Conservation (phyloP, 495 filamentous ascomycete genomes). For the Podospora sp. region DNA sequence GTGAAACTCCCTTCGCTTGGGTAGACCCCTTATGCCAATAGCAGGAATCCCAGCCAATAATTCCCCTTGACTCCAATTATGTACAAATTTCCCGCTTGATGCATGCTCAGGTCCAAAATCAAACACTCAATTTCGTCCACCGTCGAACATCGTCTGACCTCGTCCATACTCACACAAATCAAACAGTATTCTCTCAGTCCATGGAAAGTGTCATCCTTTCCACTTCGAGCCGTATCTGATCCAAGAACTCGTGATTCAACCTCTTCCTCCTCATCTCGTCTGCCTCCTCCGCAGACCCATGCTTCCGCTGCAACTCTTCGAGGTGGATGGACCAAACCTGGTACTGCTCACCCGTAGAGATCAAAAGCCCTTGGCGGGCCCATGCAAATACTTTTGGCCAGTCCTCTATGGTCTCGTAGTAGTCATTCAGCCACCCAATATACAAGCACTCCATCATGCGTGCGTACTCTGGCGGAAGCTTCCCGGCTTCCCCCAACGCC, state of each 20-base stretch:
- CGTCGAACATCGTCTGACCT: no score
- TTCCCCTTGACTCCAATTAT: no score
- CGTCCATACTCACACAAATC: no score
- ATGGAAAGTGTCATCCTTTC: conserved; percentile 23
- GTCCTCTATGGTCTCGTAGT: conserved; percentile 29
- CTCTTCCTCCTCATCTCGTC: conserved; percentile 27
- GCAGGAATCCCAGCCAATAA: no score
- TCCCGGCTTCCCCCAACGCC: neutral
- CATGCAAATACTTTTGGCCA: conserved; percentile 31
- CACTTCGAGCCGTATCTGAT: conserved; percentile 28
- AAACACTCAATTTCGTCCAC: no score
- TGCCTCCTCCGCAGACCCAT: conserved; percentile 28
- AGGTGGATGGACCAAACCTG: conserved; percentile 35
- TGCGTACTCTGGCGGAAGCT: conserved; percentile 16
- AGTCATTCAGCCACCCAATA: conserved; percentile 35
- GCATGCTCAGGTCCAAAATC: no score
- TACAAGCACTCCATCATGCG: conserved; percentile 31
- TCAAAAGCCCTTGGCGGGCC: conserved; percentile 23
- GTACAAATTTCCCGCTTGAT: no score
- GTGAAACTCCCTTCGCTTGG: no score
- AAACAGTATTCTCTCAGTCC: conserved; percentile 11
- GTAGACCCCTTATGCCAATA: no score
- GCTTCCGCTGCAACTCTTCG: conserved; percentile 31
- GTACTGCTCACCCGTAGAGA: conserved; percentile 34
- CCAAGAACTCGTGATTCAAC: conserved; percentile 29